A percentile compares a stretch with the other conserved stretches of the same genome.
Evolutionary conservation across 306 rosid genomes (phyloP).

Genomic region (Corylus americana): DNA sequence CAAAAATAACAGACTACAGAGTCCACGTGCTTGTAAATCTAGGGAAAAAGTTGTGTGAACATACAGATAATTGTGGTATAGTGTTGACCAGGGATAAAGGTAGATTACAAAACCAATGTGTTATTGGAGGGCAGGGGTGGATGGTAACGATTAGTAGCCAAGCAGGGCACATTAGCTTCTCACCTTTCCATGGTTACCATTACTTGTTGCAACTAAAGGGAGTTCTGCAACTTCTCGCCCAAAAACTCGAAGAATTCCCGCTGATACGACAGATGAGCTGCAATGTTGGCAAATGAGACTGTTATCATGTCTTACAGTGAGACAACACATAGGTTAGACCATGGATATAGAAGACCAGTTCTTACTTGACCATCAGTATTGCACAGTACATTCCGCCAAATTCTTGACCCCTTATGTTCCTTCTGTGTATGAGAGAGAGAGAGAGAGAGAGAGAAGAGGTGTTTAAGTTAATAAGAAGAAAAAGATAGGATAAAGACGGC

Average conservation of each 20-base stretch:
- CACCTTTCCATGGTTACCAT: constrained; percentile 90
- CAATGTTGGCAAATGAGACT: constrained; percentile 37
- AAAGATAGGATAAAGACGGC: constrained; percentile 5
- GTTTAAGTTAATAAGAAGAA: constrained; percentile 20
- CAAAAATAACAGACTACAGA: not conserved
- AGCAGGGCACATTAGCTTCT: constrained; percentile 2
- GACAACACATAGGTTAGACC: not conserved
- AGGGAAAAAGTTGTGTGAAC: not conserved
- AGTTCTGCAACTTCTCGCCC: constrained; percentile 87
- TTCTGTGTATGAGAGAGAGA: constrained; percentile 47
- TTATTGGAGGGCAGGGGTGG: not conserved
- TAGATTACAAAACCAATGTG: not conserved
- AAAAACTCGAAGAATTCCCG: constrained; percentile 81
- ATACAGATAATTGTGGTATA: not conserved
- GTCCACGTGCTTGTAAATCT: not conserved
- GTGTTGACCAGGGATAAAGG: not conserved
- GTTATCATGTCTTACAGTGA: constrained; percentile 20
- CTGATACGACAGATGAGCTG: constrained; percentile 94
- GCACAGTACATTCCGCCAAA: constrained; percentile 95
- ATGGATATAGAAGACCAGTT: constrained; percentile 21
- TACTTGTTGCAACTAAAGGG: constrained; percentile 87
- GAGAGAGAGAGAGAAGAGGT: constrained; percentile 8
- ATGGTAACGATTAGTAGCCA: not conserved
- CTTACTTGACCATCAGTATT: constrained; percentile 86
- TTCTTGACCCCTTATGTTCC: constrained; percentile 85